These are phyloP conservation scores for Thielaviopsis musarum DNA, from an alignment of 2,329 filamentous ascomycete genomes.

Conservation along the genomic window DNA sequence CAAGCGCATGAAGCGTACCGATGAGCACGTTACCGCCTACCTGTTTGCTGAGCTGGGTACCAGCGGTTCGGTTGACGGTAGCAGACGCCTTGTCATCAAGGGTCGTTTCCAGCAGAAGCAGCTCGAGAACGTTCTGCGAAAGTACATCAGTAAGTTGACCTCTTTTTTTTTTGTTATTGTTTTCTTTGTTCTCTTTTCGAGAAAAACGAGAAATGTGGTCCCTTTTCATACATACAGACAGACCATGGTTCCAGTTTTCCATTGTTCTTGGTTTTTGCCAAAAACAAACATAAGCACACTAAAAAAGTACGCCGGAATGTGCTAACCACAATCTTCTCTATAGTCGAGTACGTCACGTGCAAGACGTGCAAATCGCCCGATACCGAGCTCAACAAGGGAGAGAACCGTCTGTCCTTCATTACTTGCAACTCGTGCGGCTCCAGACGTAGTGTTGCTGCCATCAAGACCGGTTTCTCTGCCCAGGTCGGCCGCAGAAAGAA, in stretches of 20 bases:
- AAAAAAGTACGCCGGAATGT: neutral
- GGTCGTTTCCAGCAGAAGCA: slow-evolving; percentile 99
- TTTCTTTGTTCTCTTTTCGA: neutral
- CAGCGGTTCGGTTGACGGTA: slow-evolving; percentile 85
- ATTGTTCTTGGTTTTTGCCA: neutral
- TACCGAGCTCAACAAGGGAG: slow-evolving; percentile 93
- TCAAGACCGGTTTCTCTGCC: slow-evolving; percentile 99
- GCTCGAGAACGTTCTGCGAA: slow-evolving; percentile 89
- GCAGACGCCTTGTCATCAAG: slow-evolving; percentile 89
- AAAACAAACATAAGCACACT: neutral
- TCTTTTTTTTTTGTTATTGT: neutral
- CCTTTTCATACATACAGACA: too few relatives aligned
- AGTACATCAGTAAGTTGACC: slow-evolving; percentile 65
- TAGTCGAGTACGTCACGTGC: slow-evolving; percentile 94
- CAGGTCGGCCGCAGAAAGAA: slow-evolving; percentile 98
- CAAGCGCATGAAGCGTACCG: slow-evolving; percentile 97
- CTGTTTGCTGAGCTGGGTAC: slow-evolving; percentile 97
- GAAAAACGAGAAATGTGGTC: neutral
- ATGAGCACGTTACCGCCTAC: slow-evolving; percentile 95
- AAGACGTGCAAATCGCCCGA: slow-evolving; percentile 94
- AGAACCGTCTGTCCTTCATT: slow-evolving; percentile 98
- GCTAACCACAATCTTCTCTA: slow-evolving; percentile 17
- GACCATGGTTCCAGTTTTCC: neutral
- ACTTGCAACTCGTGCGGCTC: slow-evolving; percentile 76
- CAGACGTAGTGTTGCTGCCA: slow-evolving; percentile 79